These are phyloP conservation scores for Lactarius trivialis DNA, from an alignment of 768 basidiomycete genomes.

Conservation along the genomic window DNA sequence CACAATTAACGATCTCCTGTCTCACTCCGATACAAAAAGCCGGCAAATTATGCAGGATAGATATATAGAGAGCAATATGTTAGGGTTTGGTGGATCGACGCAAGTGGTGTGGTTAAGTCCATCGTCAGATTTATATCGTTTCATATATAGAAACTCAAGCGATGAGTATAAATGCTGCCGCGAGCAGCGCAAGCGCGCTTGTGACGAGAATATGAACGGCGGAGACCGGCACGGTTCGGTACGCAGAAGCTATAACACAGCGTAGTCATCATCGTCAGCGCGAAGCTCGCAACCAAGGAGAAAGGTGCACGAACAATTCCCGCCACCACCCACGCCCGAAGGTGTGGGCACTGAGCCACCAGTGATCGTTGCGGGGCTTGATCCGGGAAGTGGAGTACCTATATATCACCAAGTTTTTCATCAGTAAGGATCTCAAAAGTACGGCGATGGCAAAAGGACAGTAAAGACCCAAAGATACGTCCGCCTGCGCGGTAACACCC, in stretches of 20 bases:
- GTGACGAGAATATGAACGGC: not conserved
- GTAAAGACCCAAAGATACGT: not conserved
- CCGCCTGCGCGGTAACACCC: not conserved
- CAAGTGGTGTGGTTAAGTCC: not conserved
- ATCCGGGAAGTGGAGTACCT: not conserved
- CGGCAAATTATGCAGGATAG: not conserved
- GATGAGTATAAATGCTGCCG: not conserved
- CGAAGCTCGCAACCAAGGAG: not conserved
- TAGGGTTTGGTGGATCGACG: not conserved
- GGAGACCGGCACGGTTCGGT: not conserved
- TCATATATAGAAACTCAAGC: not conserved
- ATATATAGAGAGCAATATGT: not conserved
- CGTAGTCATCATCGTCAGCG: not conserved
- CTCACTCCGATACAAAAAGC: not conserved
- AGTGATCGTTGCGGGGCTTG: not conserved
- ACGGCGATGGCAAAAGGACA: no score
- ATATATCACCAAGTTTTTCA: not conserved
- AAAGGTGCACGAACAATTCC: not conserved
- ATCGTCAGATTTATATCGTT: not conserved
- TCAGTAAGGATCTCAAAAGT: not conserved
- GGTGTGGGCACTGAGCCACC: not conserved
- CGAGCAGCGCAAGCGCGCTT: constrained; percentile 3
- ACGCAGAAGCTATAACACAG: not conserved
- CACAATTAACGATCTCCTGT: no score
- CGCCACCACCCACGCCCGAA: not conserved